A percentile compares a stretch with the other conserved stretches of the same genome.
Evolutionary conservation across 192 early-diverging fungal genomes (phyloP).

Genomic region (Rhizophagus clarus): DNA sequence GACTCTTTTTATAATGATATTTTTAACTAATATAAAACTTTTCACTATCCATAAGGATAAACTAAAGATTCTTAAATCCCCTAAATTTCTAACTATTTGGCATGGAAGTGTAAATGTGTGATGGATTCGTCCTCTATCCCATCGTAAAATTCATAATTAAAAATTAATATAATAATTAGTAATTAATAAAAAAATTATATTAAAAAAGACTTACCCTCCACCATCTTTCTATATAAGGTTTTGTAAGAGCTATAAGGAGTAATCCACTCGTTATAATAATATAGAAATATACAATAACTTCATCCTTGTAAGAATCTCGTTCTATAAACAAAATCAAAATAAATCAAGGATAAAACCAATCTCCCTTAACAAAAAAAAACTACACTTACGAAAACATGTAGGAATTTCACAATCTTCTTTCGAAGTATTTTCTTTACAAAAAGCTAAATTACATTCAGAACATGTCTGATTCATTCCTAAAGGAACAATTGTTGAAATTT

Average conservation of each 20-base stretch:
- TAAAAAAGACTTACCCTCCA: not conserved
- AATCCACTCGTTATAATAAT: slow-evolving; percentile 24
- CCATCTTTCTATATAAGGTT: slow-evolving; percentile 6
- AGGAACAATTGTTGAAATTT: slow-evolving; percentile 9
- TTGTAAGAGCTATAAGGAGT: not conserved
- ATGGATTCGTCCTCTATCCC: slow-evolving; percentile 1
- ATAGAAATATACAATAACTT: slow-evolving; percentile 21
- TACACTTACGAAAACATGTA: slow-evolving; percentile 19
- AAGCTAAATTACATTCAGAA: slow-evolving; percentile 10
- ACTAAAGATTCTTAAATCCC: too few species aligned
- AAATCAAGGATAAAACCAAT: not conserved
- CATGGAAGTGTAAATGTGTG: slow-evolving; percentile 19
- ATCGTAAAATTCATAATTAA: not conserved
- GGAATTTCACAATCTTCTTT: slow-evolving; percentile 8
- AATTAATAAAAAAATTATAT: not conserved
- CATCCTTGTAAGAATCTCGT: slow-evolving; percentile 23
- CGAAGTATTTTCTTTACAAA: not conserved
- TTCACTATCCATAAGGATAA: too few species aligned
- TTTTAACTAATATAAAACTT: too few species aligned
- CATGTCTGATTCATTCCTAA: not conserved
- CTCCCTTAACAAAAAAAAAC: not conserved
- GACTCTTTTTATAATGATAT: too few species aligned
- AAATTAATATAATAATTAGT: not conserved
- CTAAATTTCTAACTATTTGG: not conserved
- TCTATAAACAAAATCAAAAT: not conserved